Evolutionary conservation across 2,329 filamentous ascomycete species (phyloP), one percentile per base, ranked within the genome.

Genomic region (Byssochlamys sp.): DNA sequence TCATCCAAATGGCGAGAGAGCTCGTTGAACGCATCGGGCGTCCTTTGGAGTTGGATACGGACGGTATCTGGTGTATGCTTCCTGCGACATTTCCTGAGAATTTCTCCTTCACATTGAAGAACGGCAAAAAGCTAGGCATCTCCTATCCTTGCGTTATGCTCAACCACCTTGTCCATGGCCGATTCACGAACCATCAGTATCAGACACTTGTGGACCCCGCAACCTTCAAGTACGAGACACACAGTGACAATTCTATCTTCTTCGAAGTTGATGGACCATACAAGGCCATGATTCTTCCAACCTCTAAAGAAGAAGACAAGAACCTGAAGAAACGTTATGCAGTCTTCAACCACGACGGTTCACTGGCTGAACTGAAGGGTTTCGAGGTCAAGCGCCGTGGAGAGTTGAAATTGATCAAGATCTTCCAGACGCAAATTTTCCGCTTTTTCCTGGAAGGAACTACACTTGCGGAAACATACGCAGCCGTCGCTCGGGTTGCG

Each of bases 41-140:
- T 57, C 94, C 94, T 0, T 80, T 99, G 55, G 94, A 99, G 72
- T 80, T 99, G 53, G 94, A 99, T 72, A 99, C 94, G 2, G 94
- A 99, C 70, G 94, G 95, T 83, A 99, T 99, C 67, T 99, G 94
- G 95, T 99, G 94, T 75, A 99, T 99, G 83, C 81, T 99, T 65
- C 94, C 94, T 0, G 92, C 90, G 0, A 94, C 90, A 0, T 99
- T 99, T 66, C 94, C 94, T 0, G 94, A 99, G 69, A 96, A 99
- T 73, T 96, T 96, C 67, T 81, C 85, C 0, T 97, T 99, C 79
- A 95, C 89, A 67, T 76, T 96, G 64, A 95, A 92, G 73, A 95
- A 91, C 66, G 94, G 94, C 63, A 99, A 97, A 80, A 99, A 97
- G 71, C 71, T 97, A 59, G 81, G 87, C n/a, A 91, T 99, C 54